Base-by-base conservation (phyloP, 2,329 filamentous ascomycete species). In the Xylariaceae sp. region DNA sequence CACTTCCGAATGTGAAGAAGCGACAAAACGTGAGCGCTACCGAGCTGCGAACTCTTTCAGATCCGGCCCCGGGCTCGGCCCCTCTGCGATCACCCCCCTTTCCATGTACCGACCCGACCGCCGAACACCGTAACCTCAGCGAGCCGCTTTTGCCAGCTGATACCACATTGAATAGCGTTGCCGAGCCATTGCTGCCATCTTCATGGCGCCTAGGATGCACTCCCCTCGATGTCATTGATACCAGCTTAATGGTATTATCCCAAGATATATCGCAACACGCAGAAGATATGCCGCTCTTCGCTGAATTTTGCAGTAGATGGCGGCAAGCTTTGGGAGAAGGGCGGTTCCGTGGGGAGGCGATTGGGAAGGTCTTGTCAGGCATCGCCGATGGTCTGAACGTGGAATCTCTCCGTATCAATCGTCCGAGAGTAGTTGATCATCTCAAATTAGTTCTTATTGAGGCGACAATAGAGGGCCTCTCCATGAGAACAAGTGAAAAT, bases 1-100 rank as follows among this genome's bases (percentile, higher is more conserved):
- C 67, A 12, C 54, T 67, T 2, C 58, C 66, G 9, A 61, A 66
- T 47, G 53, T 63, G 6, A 65, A 65, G 49, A 37, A 32, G 42
- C 56, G 19, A 55, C 42, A 47, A 10, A 48, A 30, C 29, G 34
- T n/a, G 37, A 48, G 39, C 15, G 15, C 40, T 10, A 12, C 21
- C 12, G 30, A 46, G 39, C 21, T 12, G 19, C 41, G 13, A 32
- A 18, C 47, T 10, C 47, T 45, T 19, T 47, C n/a, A 10, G 43
- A 53, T 29, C n/a, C 18, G 19, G 48, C 37, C 26, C 49, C 32
- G 36, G 48, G 32, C 26, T 50, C 32, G 36, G 39, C 10, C 36
- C 30, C 30, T n/a, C 18, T 51, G 16, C 44, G 13, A 47, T 34
- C 37, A 4, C 19, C 50, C 15, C 41, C 47, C 6, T 16, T 51